Conservation (phyloP, 2,329 filamentous ascomycete genomes). For the Calonectria honghensis region DNA sequence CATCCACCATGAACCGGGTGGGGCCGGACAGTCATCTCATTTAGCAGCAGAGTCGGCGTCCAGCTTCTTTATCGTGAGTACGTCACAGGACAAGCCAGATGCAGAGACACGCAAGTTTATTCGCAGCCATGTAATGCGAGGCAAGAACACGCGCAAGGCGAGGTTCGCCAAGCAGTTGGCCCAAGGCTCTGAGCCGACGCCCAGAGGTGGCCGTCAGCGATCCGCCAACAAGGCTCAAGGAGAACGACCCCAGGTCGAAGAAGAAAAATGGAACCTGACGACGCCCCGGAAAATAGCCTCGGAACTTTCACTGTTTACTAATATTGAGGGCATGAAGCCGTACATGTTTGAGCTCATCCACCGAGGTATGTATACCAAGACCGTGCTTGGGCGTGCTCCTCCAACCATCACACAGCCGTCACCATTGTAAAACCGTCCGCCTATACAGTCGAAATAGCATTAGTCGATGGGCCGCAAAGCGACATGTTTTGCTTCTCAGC, state of each 20-base stretch:
- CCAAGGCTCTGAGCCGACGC: neutral
- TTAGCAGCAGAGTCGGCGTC: slow-evolving; percentile 21
- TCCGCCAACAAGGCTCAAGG: neutral
- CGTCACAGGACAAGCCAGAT: slow-evolving; percentile 48
- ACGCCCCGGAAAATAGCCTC: slow-evolving; percentile 37
- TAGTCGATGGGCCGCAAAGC: slow-evolving; percentile 32
- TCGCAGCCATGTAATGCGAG: slow-evolving; percentile 57
- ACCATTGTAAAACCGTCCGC: slow-evolving; percentile 49
- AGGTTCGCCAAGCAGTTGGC: slow-evolving; percentile 30
- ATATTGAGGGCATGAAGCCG: slow-evolving; percentile 35
- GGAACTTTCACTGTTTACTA: slow-evolving; percentile 40
- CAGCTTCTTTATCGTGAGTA: slow-evolving; percentile 46
- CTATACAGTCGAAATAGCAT: slow-evolving; percentile 41
- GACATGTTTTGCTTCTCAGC: slow-evolving; percentile 49
- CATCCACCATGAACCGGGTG: neutral
- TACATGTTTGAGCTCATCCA: slow-evolving; percentile 42
- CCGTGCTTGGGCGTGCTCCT: neutral
- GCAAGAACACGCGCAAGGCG: slow-evolving; percentile 50
- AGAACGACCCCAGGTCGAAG: neutral
- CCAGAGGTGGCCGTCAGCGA: slow-evolving; percentile 5
- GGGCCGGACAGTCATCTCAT: slow-evolving; percentile 22
- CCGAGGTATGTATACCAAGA: slow-evolving; percentile 27
- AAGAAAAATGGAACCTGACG: slow-evolving; percentile 17
- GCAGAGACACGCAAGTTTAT: slow-evolving; percentile 50
- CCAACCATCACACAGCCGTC: slow-evolving; percentile 31